Evolutionary conservation across 2,329 filamentous ascomycete species (phyloP).

Genomic region (Shiraia bambusicola): DNA sequence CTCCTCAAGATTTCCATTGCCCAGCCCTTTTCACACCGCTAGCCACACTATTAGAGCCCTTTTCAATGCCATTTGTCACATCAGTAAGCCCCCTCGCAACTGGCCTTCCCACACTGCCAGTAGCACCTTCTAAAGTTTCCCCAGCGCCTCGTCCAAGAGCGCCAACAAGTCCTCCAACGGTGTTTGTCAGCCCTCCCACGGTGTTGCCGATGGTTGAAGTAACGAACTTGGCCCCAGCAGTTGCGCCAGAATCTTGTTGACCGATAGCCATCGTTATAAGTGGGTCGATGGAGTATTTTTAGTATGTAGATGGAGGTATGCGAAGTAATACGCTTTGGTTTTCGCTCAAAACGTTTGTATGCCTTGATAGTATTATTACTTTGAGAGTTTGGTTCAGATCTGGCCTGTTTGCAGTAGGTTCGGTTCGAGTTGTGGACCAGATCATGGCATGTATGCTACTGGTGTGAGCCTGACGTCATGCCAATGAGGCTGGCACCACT

Average conservation of each 20-base stretch:
- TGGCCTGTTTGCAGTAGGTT: too few relatives aligned
- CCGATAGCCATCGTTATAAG: conserved; percentile 37
- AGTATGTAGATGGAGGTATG: conserved; percentile 2
- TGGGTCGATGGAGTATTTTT: conserved; percentile 6
- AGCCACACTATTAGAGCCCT: conserved; percentile 46
- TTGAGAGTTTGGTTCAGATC: too few relatives aligned
- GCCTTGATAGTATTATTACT: too few relatives aligned
- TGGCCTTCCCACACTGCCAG: conserved; percentile 46
- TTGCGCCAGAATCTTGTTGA: conserved; percentile 48
- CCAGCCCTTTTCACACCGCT: conserved; percentile 52
- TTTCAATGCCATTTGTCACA: conserved; percentile 49
- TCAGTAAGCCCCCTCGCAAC: conserved; percentile 48
- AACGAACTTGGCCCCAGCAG: conserved; percentile 57
- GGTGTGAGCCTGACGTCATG: too few relatives aligned
- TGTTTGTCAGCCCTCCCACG: conserved; percentile 55
- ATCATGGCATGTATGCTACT: too few relatives aligned
- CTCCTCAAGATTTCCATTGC: conserved; percentile 45
- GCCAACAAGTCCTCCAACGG: conserved; percentile 56
- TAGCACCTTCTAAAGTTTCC: conserved; percentile 50
- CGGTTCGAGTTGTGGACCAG: too few relatives aligned
- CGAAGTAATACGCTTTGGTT: too few relatives aligned
- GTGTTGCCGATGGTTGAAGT: conserved; percentile 59
- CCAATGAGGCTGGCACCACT: too few relatives aligned
- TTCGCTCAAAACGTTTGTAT: not conserved
- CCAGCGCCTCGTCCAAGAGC: conserved; percentile 49